Base-by-base conservation (phyloP, 1,284 basidiomycete species). In the Cryptococcus sp. region DNA sequence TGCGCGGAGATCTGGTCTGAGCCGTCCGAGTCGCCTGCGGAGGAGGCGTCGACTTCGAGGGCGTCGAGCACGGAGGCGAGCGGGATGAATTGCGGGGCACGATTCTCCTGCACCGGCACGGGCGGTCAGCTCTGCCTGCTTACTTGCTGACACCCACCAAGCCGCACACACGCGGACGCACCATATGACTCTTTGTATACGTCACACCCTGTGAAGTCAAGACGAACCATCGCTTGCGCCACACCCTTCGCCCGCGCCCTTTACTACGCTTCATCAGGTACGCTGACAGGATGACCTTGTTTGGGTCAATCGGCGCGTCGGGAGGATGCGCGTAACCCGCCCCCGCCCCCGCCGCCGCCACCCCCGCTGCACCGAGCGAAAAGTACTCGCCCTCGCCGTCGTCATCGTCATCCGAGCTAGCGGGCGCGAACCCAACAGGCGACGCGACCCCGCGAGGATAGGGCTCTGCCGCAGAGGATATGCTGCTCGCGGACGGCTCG, bases 201-300 rank as follows among this genome's bases (percentile, higher is more conserved):
- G 88, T 79, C 55, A 95, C 78, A 68, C 85, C 88, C 68, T 90
- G 88, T 36, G 84, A 83, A 35, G 87, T 90, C 24, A 95, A 80
- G 54, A 88, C 85, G 69, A 94, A 94, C 89, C 89, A 94, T 44
- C 91, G 81, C 78, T 99, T 98, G 57, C 92, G 82, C 96, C 96
- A 99, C 59, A 86, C 89, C 68, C 91, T 87, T 66, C 94, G 84
- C 64, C 95, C 91, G 50, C 86, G 86, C 44, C 92, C 92, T 74
- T 93, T 93, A 46, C 67, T 69, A 53, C 68, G 61, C 75, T 98
- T 98, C 89, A 96, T 95, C 59, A 98, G 80, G 75, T 98, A 99
- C 2, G 93, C 93, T 33, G 87, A 85, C 4, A 93, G 72, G 33
- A 96, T 85, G 46, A 86, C 79, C 77, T 91, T 92, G 21, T 83